Conservation (phyloP, 2,329 filamentous ascomycete species). For the Sporothrix humicola region DNA sequence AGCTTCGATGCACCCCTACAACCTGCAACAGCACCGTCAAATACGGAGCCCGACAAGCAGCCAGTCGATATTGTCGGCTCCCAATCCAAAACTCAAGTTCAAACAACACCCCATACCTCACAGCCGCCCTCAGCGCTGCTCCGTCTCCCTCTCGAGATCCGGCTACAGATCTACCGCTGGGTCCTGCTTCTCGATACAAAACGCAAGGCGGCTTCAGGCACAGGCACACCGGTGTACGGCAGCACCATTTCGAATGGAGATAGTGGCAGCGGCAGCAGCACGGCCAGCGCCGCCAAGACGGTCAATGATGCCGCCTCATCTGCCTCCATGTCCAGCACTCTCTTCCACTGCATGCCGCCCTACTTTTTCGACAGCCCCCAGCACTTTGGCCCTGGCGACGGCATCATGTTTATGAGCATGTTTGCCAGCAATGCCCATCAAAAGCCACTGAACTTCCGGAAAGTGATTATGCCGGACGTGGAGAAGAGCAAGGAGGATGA, state of each 20-base stretch:
- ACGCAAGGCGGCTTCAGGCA: conserved; percentile 38
- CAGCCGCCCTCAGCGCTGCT: conserved; percentile 41
- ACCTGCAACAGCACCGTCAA: not conserved
- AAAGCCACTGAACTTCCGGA: not conserved
- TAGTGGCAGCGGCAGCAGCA: not conserved
- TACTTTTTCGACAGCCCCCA: conserved; percentile 12
- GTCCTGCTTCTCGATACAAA: conserved; percentile 43
- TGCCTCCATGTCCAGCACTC: conserved; percentile 9
- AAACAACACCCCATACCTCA: not conserved
- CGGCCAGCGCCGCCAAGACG: not conserved
- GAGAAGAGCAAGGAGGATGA: not conserved
- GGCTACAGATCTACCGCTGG: conserved; percentile 55
- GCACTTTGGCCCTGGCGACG: conserved; percentile 15
- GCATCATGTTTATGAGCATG: conserved; percentile 15
- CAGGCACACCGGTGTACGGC: not conserved
- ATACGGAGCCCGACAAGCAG: not conserved
- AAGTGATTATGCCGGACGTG: not conserved
- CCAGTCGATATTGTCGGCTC: not conserved
- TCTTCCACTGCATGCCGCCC: conserved; percentile 4
- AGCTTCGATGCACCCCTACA: not conserved
- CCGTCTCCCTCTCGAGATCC: conserved; percentile 52
- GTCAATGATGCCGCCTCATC: not conserved
- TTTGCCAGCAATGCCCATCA: conserved; percentile 16
- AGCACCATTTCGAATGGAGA: too few species aligned
- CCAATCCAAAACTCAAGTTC: not conserved